A percentile compares a stretch with the other conserved stretches of the same genome.
These are phyloP conservation scores for Corniculantispora saksenae DNA, from an alignment of 2,329 filamentous ascomycete genomes.

Conservation along the genomic window DNA sequence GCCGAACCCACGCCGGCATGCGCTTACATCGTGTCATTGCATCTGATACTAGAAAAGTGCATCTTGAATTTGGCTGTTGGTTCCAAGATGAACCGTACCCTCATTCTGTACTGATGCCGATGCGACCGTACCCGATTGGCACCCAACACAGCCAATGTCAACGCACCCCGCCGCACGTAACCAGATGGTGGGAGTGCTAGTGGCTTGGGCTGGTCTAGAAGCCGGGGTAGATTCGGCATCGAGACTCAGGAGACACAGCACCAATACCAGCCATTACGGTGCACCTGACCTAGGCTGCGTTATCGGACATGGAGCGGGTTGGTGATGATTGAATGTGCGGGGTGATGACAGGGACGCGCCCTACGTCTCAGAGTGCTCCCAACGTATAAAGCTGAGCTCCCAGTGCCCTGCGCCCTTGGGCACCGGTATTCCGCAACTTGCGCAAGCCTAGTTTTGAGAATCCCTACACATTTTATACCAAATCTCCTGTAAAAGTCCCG, in stretches of 20 bases:
- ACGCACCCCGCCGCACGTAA: neutral
- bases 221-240: conserved; percentile 10
- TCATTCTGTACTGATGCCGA: neutral
- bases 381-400: neutral
- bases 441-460: no score
- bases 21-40: neutral
- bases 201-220: conserved; percentile 8
- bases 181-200: neutral
- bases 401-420: neutral
- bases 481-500: neutral
- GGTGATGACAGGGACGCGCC: neutral
- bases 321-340: conserved; percentile 2
- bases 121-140: neutral
- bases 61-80: no score
- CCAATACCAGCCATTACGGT: neutral
- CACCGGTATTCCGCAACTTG: neutral
- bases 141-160: neutral
- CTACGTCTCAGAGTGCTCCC: neutral
- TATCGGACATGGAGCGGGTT: neutral
- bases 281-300: conserved; percentile 15
- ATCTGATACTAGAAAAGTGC: neutral
- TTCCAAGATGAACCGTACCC: no score
- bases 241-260: neutral
- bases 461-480: neutral
- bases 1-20: neutral